Evolutionary conservation across 2,329 filamentous ascomycete genomes (phyloP), one percentile per base, ranked within the genome.

Genomic region (Curvularia hawaiiensis): DNA sequence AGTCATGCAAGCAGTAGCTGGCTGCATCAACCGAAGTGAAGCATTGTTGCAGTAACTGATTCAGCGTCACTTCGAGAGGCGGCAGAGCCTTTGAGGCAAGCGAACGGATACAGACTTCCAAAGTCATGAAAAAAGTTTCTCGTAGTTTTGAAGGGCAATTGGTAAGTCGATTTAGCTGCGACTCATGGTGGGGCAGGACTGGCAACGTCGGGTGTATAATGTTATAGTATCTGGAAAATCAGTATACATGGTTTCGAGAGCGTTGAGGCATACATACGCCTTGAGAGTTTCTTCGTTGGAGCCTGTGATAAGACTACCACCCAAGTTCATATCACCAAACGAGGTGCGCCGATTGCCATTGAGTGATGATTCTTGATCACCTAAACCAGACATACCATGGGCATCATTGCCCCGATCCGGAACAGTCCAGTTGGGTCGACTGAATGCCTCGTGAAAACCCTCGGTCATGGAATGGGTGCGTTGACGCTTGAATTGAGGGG

Each of bases 391-490:
- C 55, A 65, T 53, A 33, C 54, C 55, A 33, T 56, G 38, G 30
- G 60, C 52, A 38, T 72, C 66, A 58, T 66, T 76, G 69, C 73
- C 73, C 54, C 69, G 74, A 54, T 75, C 74, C 47, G 71, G 71
- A 39, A 54, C 66, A 52, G 71, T 66, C 73, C 73, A 75, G 61
- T 56, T 75, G 28, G 66, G 67, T 41, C 71, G 71, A 39, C 56
- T 64, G 54, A 73, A 72, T 7, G 67, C 58, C 35, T 76, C 75
- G 22, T 69, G 64, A 7, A 75, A 69, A 12, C 69, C 70, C 35
- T 77, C 74, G 9, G 73, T 74, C 68, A 76, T 75, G 22, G 73
- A 76, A 52, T 76, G 74, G 9, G 75, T 77, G 35, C 75, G 71
- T 58, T 77, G 76, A 26, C 73, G 68, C 52, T 65, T 61, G 43